Evolutionary conservation across 2,329 filamentous ascomycete genomes (phyloP).

Genomic region (Hypomyces perniciosus): DNA sequence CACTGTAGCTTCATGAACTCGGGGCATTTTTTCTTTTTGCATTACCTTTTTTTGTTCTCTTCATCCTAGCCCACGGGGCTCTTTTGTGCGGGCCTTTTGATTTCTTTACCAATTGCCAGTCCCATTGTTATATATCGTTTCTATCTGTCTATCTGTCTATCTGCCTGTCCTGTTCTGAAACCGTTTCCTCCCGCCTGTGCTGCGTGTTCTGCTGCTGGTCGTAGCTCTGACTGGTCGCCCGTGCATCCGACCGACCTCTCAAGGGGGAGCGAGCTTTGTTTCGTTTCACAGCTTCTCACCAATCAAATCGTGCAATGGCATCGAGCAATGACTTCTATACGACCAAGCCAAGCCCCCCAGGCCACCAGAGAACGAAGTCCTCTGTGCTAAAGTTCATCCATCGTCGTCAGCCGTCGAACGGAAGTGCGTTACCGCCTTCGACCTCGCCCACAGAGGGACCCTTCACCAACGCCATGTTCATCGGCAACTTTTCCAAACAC

Average conservation of each 20-base stretch:
- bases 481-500: constrained; percentile 30
- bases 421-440: constrained; percentile 24
- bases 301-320: constrained; percentile 16
- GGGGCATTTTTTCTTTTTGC: constrained; percentile 6
- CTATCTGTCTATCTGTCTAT: not conserved
- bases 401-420: constrained; percentile 42
- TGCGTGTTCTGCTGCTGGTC: not conserved
- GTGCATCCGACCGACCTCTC: not conserved
- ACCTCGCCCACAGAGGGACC: constrained; percentile 18
- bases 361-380: constrained; percentile 41
- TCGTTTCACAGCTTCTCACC: not conserved
- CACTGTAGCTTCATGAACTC: not conserved
- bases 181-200: no score
- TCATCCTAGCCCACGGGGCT: not conserved
- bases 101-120: not conserved
- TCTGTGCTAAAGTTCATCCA: constrained; percentile 46
- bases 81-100: not conserved
- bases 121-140: not conserved
- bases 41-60: constrained; percentile 2
- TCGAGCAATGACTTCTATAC: constrained; percentile 11
- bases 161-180: not conserved
- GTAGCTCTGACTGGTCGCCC: not conserved
- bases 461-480: constrained; percentile 22
- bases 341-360: constrained; percentile 12
- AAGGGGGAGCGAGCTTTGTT: not conserved